Percentiles rank a stretch among this genome's conserved stretches.
Evolutionary conservation across 345 rosid genomes (phyloP).

Genomic region (Boechera stricta): DNA sequence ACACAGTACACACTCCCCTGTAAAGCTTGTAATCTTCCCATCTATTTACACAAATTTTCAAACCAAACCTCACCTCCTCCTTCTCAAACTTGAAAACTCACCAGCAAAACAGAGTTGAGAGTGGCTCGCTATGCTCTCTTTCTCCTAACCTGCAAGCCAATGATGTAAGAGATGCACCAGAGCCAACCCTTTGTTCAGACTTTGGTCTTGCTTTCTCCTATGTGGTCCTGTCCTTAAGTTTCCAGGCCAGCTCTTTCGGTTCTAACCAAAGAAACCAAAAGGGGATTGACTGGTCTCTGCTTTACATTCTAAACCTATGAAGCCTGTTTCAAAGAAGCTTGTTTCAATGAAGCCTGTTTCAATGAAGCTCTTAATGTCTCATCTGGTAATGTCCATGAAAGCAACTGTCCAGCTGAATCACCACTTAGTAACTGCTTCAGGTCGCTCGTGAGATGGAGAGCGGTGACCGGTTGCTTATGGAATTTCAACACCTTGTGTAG

Average conservation of each 20-base stretch:
- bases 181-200: conserved; percentile 28
- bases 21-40: conserved; percentile 41
- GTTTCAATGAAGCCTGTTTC: conserved; percentile 42
- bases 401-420: conserved; percentile 84
- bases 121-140: conserved; percentile 27
- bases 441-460: conserved; percentile 77
- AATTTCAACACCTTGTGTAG: conserved; percentile 84
- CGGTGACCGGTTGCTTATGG: conserved; percentile 89
- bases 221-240: conserved; percentile 33
- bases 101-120: conserved; percentile 29
- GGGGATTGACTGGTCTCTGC: conserved; percentile 36
- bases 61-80: conserved; percentile 39
- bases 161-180: conserved; percentile 36
- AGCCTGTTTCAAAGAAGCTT: conserved; percentile 39
- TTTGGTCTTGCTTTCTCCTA: conserved; percentile 40
- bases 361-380: conserved; percentile 70
- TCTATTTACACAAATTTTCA: conserved; percentile 48
- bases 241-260: conserved; percentile 44
- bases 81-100: conserved; percentile 38
- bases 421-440: conserved; percentile 95
- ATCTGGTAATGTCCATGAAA: conserved; percentile 94
- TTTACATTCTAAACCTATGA: conserved; percentile 37
- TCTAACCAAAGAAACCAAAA: conserved; percentile 38
- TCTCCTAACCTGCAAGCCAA: conserved; percentile 32
- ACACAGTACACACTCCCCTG: conserved; percentile 45